Evolutionary conservation across 2,329 filamentous ascomycete species (phyloP).

Genomic region (Claviceps fusiformis): DNA sequence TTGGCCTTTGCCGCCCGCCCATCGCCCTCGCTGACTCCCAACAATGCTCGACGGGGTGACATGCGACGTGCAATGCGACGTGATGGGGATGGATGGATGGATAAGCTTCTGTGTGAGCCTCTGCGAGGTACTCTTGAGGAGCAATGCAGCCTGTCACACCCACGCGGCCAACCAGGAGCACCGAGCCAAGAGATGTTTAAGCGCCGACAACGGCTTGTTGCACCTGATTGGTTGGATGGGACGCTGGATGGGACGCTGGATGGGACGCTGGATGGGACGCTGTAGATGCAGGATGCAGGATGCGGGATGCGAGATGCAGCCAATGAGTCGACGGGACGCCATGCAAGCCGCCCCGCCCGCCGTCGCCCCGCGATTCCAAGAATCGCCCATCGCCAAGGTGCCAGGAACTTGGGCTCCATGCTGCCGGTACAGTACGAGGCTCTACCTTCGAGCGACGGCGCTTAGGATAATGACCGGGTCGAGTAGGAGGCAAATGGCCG

Average conservation of each 20-base stretch:
- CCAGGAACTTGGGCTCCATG: background rate
- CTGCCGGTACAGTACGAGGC: no score
- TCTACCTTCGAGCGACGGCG: no score
- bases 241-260: constrained; percentile 4
- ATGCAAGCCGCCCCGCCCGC: background rate
- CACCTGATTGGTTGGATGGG: constrained; percentile 14
- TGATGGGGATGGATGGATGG: background rate
- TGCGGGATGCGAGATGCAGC: no score
- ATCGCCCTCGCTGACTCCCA: background rate
- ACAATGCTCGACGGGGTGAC: background rate
- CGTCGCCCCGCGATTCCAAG: background rate
- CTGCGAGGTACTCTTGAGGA: background rate
- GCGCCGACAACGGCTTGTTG: constrained; percentile 16
- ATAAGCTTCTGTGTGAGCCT: no score
- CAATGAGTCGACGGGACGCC: no score
- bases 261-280: no score
- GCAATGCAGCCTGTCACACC: constrained; percentile 4
- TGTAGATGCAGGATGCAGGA: no score
- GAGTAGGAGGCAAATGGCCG: no score
- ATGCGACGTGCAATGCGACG: background rate
- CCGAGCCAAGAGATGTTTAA: constrained; percentile 13
- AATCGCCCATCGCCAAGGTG: background rate
- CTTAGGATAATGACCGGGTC: no score
- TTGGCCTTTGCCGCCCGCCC: background rate
- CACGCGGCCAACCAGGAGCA: constrained; percentile 15